A percentile compares a stretch with the other conserved stretches of the same genome.
phyloP scores from a whole-genome alignment of 2,329 filamentous ascomycete genomes.

The Fusarium tjaetaba region DNA sequence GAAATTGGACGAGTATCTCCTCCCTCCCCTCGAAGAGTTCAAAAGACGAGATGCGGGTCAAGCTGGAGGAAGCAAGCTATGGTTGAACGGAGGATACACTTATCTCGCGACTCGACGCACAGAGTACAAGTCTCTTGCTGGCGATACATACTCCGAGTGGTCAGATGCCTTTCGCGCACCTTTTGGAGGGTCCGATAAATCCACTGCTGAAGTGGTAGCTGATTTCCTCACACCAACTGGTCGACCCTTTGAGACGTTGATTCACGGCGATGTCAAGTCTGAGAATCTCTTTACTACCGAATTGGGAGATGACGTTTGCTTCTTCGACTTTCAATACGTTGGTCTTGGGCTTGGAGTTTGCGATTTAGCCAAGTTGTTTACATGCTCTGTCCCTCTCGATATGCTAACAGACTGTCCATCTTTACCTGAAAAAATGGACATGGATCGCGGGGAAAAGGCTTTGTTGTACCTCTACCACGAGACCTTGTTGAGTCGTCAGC shows the following conservation, averaged over 20 bases:
- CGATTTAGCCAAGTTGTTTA: conserved; percentile 74
- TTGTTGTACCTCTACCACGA: conserved; percentile 63
- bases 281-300: conserved; percentile 71
- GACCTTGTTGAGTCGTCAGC: conserved; percentile 43
- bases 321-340: conserved; percentile 77
- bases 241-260: conserved; percentile 61
- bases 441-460: conserved; percentile 60
- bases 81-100: conserved; percentile 75
- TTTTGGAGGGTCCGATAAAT: conserved; percentile 35
- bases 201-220: conserved; percentile 64
- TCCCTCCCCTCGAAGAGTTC: conserved; percentile 66
- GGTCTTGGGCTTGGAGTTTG: conserved; percentile 72
- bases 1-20: conserved; percentile 51
- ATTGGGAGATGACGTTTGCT: conserved; percentile 62
- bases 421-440: conserved; percentile 53
- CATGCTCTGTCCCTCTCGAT: conserved; percentile 68
- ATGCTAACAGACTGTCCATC: conserved; percentile 55
- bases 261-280: conserved; percentile 76
- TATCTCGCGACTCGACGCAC: conserved; percentile 70
- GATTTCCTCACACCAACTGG: conserved; percentile 58
- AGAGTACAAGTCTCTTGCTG: conserved; percentile 62
- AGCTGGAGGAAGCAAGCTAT: conserved; percentile 51
- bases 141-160: conserved; percentile 65
- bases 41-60: conserved; percentile 39
- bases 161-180: conserved; percentile 57